These are phyloP conservation scores for Morella rubra DNA, from an alignment of 306 rosid genomes.

Conservation along the genomic window DNA sequence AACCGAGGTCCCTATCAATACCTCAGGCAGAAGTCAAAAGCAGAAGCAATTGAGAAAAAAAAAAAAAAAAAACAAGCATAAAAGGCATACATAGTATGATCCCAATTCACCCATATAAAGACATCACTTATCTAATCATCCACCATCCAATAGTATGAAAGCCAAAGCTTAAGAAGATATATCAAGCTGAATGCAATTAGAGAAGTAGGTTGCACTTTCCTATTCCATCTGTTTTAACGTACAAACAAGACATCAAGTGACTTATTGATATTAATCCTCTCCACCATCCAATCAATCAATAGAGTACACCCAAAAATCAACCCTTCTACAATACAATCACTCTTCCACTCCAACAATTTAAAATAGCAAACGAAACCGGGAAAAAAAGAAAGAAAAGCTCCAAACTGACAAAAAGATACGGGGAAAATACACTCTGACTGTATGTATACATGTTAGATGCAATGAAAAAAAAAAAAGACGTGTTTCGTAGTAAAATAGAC, in stretches of 20 bases:
- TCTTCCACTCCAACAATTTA: slow-evolving; percentile 35
- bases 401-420: neutral
- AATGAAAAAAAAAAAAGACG: neutral
- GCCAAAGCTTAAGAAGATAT: neutral
- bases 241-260: neutral
- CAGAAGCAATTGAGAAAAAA: neutral
- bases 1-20: too few relatives aligned
- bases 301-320: slow-evolving; percentile 26
- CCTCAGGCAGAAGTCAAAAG: neutral
- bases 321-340: slow-evolving; percentile 31
- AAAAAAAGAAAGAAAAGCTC: slow-evolving; percentile 8
- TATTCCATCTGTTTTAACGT: neutral
- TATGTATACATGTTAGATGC: slow-evolving; percentile 1
- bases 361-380: slow-evolving; percentile 12
- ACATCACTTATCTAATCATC: too few relatives aligned
- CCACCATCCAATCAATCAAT: slow-evolving; percentile 5
- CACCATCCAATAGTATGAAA: neutral
- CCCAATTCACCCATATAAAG: too few relatives aligned
- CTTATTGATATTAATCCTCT: slow-evolving; percentile 7
- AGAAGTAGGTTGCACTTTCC: neutral
- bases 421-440: slow-evolving; percentile 23
- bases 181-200: neutral
- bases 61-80: too few relatives aligned
- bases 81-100: too few relatives aligned
- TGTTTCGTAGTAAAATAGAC: slow-evolving; percentile 4